Base-by-base conservation (phyloP, 164 flowering plant species). In the Amborella trichopoda region DNA sequence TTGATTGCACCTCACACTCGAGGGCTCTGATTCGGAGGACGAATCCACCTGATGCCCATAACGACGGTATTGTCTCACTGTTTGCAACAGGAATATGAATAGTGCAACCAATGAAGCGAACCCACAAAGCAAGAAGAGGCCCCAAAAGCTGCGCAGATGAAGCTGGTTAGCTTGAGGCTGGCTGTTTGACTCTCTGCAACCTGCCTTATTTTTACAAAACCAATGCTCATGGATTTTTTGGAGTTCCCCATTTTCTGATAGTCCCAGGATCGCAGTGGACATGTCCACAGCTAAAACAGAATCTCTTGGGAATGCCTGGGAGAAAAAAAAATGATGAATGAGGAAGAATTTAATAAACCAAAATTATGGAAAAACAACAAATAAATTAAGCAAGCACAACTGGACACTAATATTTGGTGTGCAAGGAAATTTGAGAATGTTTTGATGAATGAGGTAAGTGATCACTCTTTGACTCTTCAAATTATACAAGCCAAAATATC, bases 221-320 rank as follows among this genome's bases (percentile, higher is more conserved):
- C 94, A 83, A 14, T 54, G 65, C n/a, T 65, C 45, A 14, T 62
- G 72, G 46, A 81, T 68, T 52, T 61, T 41, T 33, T 63, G 67
- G 26, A 84, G 86, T 18, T 56, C 50, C 18, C 84, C 82, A 26
- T 14, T 67, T 54, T 81, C 94, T 1, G 80, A 68, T 16, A 81
- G 83, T 48, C 50, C 60, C 41, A 81, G 56, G 41, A 84, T 79
- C 12, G 86, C 83, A 2, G 74, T 73, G 8, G 94, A 73, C 59
- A 84, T 34, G 75, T 77, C 84, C 4, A 70, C 46, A 4, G 87
- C 80, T 19, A 81, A 73, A 1, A 77, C 82, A 62, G 89, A 81
- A 25, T 53, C 82, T 46, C 70, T 67, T 26, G 65, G 71, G 50
- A 81, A 84, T 32, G 77, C 94, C 89, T 81, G 63, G 24, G 5